These are phyloP conservation scores for Saturnispora diversa DNA, from an alignment of 805 yeast species.

Conservation along the genomic window DNA sequence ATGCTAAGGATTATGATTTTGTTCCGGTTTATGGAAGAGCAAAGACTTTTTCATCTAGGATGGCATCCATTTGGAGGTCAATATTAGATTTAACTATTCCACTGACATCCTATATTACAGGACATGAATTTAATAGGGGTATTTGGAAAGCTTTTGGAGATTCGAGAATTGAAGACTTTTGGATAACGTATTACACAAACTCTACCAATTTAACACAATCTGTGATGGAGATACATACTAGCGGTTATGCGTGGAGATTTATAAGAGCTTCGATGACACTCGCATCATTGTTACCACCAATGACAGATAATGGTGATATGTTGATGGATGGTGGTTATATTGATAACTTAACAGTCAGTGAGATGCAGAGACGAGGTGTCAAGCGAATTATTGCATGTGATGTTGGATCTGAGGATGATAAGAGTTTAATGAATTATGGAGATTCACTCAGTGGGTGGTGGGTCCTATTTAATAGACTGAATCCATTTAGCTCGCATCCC, in stretches of 20 bases:
- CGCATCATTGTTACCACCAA: slow-evolving; percentile 87
- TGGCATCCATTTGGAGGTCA: slow-evolving; percentile 82
- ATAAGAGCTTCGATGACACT: slow-evolving; percentile 94
- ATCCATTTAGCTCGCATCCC: slow-evolving; percentile 82
- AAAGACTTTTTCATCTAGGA: slow-evolving; percentile 74
- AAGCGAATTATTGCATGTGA: slow-evolving; percentile 84
- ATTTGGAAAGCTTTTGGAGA: slow-evolving; percentile 96
- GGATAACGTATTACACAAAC: slow-evolving; percentile 84
- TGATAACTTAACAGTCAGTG: slow-evolving; percentile 85
- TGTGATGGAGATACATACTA: slow-evolving; percentile 86
- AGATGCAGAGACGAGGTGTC: slow-evolving; percentile 88
- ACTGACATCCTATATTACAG: slow-evolving; percentile 89
- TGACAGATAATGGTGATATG: slow-evolving; percentile 88
- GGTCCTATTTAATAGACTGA: slow-evolving; percentile 81
- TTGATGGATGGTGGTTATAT: slow-evolving; percentile 92
- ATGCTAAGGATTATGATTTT: slow-evolving; percentile 84
- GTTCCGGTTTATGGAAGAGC: slow-evolving; percentile 88
- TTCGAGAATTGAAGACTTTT: slow-evolving; percentile 87
- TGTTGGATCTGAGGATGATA: slow-evolving; percentile 91
- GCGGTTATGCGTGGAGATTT: slow-evolving; percentile 93
- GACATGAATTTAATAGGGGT: slow-evolving; percentile 94
- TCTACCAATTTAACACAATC: slow-evolving; percentile 94
- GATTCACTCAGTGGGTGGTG: slow-evolving; percentile 89
- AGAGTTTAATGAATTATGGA: slow-evolving; percentile 84
- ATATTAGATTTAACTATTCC: slow-evolving; percentile 85